These are phyloP conservation scores for Exidia glandulosa DNA, from an alignment of 768 basidiomycete genomes.

Conservation along the genomic window DNA sequence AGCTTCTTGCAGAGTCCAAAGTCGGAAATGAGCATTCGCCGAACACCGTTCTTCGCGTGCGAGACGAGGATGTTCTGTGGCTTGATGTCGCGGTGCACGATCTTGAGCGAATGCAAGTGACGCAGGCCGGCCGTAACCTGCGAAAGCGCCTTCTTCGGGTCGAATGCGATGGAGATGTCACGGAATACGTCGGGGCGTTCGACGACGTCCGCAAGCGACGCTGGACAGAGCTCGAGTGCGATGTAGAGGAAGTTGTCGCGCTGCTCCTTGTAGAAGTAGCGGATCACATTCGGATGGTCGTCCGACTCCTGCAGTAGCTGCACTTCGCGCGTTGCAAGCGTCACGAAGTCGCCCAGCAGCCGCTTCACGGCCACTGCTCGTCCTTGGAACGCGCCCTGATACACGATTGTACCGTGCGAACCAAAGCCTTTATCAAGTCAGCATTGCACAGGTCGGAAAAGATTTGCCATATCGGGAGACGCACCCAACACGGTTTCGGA, in stretches of 20 bases:
- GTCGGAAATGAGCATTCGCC: constrained; percentile 90
- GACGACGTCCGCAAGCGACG: constrained; percentile 77
- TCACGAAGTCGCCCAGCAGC: constrained; percentile 88
- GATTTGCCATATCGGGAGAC: constrained; percentile 11
- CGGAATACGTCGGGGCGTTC: constrained; percentile 65
- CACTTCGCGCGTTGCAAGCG: constrained; percentile 88
- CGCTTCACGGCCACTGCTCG: constrained; percentile 98
- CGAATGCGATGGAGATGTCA: constrained; percentile 70
- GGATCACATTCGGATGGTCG: constrained; percentile 97
- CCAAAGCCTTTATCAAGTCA: constrained; percentile 57
- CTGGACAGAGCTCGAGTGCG: constrained; percentile 89
- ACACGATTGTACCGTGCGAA: constrained; percentile 94
- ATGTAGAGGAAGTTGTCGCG: constrained; percentile 94
- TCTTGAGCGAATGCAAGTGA: constrained; percentile 87
- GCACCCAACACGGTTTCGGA: constrained; percentile 68
- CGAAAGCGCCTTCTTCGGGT: constrained; percentile 75
- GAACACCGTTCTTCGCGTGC: constrained; percentile 43
- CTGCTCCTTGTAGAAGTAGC: constrained; percentile 95
- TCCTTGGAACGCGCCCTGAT: constrained; percentile 88
- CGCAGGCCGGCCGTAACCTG: constrained; percentile 83
- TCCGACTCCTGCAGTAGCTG: constrained; percentile 91
- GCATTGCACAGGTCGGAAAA: neutral
- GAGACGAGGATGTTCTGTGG: constrained; percentile 95
- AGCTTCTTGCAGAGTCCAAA: constrained; percentile 95
- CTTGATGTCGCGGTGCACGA: constrained; percentile 98